Evolutionary conservation across 2,329 filamentous ascomycete genomes (phyloP).

Genomic region (Colletotrichum sp.): DNA sequence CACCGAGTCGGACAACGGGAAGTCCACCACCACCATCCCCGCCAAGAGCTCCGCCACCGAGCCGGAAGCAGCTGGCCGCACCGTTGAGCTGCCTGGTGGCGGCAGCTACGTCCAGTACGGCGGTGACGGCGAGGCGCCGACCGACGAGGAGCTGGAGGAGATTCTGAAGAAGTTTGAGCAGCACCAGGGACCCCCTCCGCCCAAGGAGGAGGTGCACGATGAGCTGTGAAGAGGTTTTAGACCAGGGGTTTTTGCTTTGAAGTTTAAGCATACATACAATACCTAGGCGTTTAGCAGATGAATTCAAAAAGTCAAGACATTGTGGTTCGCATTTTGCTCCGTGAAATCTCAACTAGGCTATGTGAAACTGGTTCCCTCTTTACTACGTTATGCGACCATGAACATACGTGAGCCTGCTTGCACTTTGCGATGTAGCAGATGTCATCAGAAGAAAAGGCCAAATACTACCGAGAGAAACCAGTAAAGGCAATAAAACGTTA

Average conservation of each 20-base stretch:
- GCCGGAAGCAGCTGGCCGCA: conserved; percentile 35
- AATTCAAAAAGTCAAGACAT: conserved; percentile 2
- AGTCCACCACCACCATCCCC: conserved; percentile 39
- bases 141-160: conserved; percentile 55
- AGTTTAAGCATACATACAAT: conserved; percentile 2
- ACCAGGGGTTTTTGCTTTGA: background rate
- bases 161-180: conserved; percentile 44
- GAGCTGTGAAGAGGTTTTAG: conserved; percentile 33
- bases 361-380: background rate
- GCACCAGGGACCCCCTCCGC: conserved; percentile 25
- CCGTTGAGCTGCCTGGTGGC: conserved; percentile 44
- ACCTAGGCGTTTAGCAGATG: conserved; percentile 2
- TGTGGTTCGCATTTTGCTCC: background rate
- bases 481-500: background rate
- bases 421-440: background rate
- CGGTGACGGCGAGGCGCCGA: conserved; percentile 33
- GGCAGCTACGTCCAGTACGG: conserved; percentile 33
- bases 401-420: background rate
- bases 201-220: conserved; percentile 34
- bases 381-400: background rate
- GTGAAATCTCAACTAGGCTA: background rate
- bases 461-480: background rate
- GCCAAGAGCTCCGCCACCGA: conserved; percentile 23
- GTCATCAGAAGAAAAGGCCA: background rate
- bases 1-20: conserved; percentile 33